These are phyloP conservation scores for Cercophora scortea DNA, from an alignment of 495 filamentous ascomycete genomes.

Conservation along the genomic window DNA sequence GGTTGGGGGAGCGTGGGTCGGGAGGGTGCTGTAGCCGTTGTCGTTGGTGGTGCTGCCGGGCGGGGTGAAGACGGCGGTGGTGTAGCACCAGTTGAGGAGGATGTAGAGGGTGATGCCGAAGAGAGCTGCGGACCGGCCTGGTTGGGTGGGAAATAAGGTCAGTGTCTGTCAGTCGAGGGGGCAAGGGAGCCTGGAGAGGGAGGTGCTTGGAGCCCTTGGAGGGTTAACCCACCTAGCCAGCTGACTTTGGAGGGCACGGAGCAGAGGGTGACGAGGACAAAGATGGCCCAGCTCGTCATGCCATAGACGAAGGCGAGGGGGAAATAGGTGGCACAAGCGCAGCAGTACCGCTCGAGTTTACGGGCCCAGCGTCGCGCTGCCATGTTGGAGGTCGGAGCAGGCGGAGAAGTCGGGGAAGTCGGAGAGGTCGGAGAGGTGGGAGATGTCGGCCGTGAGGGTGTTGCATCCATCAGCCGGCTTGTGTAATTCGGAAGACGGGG, in stretches of 20 bases:
- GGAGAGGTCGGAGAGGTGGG: not conserved
- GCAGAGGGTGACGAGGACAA: slow-evolving; percentile 74
- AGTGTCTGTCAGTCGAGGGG: too few species aligned
- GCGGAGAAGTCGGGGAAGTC: not conserved
- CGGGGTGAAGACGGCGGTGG: slow-evolving; percentile 81
- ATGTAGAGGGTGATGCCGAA: slow-evolving; percentile 66
- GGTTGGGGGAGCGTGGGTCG: slow-evolving; percentile 33
- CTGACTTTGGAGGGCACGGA: slow-evolving; percentile 44
- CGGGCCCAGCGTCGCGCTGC: slow-evolving; percentile 56
- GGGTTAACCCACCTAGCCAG: slow-evolving; percentile 56
- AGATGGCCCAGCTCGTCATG: slow-evolving; percentile 82
- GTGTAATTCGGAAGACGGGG: not conserved
- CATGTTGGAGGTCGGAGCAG: slow-evolving; percentile 6
- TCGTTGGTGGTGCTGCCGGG: slow-evolving; percentile 60
- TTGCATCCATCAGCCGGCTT: not conserved
- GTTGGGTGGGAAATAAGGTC: not conserved
- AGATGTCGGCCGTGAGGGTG: not conserved
- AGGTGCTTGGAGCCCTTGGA: not conserved
- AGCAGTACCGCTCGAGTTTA: slow-evolving; percentile 77
- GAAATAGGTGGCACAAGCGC: slow-evolving; percentile 70
- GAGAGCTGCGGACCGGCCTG: slow-evolving; percentile 39
- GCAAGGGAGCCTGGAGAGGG: too few species aligned
- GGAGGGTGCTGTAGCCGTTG: slow-evolving; percentile 44
- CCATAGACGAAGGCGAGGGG: slow-evolving; percentile 85
- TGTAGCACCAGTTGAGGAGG: slow-evolving; percentile 81